These are phyloP conservation scores for Aquilaria yunnanensis DNA, from an alignment of 345 rosid species.

Conservation along the genomic window DNA sequence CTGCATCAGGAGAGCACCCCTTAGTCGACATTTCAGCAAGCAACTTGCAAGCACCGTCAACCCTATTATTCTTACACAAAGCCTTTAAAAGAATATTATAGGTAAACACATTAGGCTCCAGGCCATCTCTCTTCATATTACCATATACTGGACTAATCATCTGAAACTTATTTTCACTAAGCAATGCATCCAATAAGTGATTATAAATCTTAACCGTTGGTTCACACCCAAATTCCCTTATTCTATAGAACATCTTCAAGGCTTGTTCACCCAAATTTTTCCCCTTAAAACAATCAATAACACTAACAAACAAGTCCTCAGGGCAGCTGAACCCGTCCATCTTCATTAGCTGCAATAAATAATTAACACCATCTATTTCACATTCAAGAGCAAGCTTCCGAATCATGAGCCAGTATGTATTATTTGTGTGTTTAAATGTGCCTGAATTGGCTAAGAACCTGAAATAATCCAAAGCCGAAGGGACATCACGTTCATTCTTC, in stretches of 20 bases:
- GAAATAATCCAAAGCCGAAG: conserved; percentile 53
- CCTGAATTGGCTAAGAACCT: conserved; percentile 55
- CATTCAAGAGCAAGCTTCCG: conserved; percentile 44
- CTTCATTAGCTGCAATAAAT: conserved; percentile 90
- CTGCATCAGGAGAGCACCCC: conserved; percentile 67
- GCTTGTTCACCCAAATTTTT: conserved; percentile 63
- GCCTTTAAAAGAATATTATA: conserved; percentile 85
- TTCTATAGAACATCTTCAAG: conserved; percentile 70
- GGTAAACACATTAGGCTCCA: conserved; percentile 73
- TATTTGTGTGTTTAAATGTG: conserved; percentile 59
- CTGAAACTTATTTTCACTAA: conserved; percentile 58
- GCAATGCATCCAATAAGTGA: conserved; percentile 69
- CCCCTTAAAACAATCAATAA: conserved; percentile 43
- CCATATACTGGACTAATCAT: conserved; percentile 61
- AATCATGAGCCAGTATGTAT: conserved; percentile 62
- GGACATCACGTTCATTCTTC: conserved; percentile 37
- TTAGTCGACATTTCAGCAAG: conserved; percentile 62
- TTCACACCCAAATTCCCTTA: conserved; percentile 69
- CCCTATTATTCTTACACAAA: conserved; percentile 70
- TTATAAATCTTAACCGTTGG: conserved; percentile 81
- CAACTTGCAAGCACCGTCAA: conserved; percentile 72
- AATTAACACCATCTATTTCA: conserved; percentile 60
- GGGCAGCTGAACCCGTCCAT: conserved; percentile 60
- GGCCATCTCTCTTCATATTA: conserved; percentile 78
- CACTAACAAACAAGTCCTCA: conserved; percentile 59